Base-by-base conservation (phyloP, 345 rosid species). In the Euclidium syriacum region DNA sequence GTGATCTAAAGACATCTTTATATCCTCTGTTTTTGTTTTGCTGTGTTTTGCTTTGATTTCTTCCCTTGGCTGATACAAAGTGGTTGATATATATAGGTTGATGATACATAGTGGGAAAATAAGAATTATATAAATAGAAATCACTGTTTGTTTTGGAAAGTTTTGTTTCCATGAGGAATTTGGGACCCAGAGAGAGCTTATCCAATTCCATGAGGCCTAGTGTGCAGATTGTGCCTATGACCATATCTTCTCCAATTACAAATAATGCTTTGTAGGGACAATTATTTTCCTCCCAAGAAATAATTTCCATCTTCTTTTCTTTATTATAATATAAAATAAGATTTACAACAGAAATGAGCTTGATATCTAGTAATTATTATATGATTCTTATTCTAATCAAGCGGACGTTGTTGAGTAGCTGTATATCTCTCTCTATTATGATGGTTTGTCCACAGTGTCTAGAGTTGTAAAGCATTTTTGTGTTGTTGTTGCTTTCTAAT, bases 171-270 rank as follows among this genome's bases (percentile, higher is more conserved):
- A 23, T 50, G 66, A 32, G 73, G 53, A 41, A 24, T 51, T 68
- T 53, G 73, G 74, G 74, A 54, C 74, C 74, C 64, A 54, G 16
- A 17, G 33, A 63, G 65, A 57, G 60, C 75, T 71, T 71, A 71
- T 71, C 75, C 75, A 62, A 17, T 63, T 39, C 64, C 59, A 70
- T 19, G 49, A 67, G 12, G 43, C 24, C 63, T 29, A 19, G 12
- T 55, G 52, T 63, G 16, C 36, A 63, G 47, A 63, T 71, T 71
- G 44, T 49, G 52, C 48, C 39, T 47, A 15, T 12, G 42, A 25
- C 59, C 70, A 71, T 64, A 57, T 64, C 70, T 57, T 64, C 49
- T 19, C 60, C 60, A 49, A 56, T 50, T 40, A 44, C 52, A 39
- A 63, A 47, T n/a, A n/a, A 23, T 63, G 30, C 60, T 71, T 27